phyloP scores from a whole-genome alignment of 2,329 filamentous ascomycete genomes.

The Knufia fluminis region DNA sequence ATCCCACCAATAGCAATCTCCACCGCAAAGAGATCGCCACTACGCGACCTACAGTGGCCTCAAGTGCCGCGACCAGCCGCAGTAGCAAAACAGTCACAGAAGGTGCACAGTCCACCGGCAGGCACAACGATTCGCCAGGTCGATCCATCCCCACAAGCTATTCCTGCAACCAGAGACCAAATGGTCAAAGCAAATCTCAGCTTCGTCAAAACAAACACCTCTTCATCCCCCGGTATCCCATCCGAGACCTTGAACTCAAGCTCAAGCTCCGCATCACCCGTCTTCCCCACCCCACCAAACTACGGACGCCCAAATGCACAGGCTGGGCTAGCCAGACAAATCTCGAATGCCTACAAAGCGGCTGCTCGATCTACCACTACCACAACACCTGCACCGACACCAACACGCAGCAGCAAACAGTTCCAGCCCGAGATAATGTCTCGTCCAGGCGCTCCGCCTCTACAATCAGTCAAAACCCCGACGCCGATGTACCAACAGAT shows the following conservation, averaged over 20 bases:
- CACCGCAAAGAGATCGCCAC: not conserved
- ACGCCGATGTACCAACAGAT: conserved; percentile 6
- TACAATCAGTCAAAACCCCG: not conserved
- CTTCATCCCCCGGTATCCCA: not conserved
- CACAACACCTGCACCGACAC: not conserved
- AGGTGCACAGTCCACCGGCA: conserved; percentile 1
- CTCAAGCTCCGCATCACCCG: not conserved
- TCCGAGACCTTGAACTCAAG: no score
- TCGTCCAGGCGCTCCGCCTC: not conserved
- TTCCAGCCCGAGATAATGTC: not conserved
- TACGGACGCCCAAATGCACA: not conserved
- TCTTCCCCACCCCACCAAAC: conserved; percentile 1
- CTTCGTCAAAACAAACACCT: not conserved
- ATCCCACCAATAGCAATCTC: not conserved
- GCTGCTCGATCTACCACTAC: conserved; percentile 2
- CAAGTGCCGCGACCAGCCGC: conserved; percentile 6
- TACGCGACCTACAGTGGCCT: conserved; percentile 8
- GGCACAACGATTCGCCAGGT: conserved; percentile 2
- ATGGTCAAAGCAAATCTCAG: not conserved
- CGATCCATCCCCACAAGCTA: not conserved
- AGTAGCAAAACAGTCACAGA: not conserved
- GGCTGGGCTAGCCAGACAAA: not conserved
- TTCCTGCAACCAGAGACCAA: not conserved
- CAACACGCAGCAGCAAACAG: not conserved
- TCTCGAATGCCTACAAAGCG: conserved; percentile 1